Percentiles rank a stretch among this genome's conserved stretches.
phyloP scores from a whole-genome alignment of 805 yeast species.

The Wickerhamiella lipophila region DNA sequence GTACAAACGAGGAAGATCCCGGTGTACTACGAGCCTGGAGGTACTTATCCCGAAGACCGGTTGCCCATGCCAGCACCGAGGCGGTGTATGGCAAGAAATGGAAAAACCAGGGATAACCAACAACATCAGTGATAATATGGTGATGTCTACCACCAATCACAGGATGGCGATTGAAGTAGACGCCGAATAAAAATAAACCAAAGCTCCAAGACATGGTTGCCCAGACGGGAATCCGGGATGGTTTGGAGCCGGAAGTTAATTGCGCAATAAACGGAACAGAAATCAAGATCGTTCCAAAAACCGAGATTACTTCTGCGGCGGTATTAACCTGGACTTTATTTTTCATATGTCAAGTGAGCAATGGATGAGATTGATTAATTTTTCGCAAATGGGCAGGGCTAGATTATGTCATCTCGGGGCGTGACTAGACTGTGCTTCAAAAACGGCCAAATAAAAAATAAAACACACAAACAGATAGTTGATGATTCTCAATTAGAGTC shows the following conservation, averaged over 20 bases:
- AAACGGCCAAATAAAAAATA: too few species aligned
- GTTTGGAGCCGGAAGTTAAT: background rate
- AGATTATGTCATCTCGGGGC: background rate
- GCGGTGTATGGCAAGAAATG: background rate
- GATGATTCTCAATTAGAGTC: too few species aligned
- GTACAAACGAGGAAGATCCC: background rate
- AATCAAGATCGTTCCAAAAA: constrained; percentile 1
- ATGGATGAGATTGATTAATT: background rate
- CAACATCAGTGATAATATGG: constrained; percentile 10
- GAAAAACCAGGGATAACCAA: constrained; percentile 3
- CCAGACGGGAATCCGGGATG: background rate
- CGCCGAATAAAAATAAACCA: constrained; percentile 9
- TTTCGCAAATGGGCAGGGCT: too few species aligned
- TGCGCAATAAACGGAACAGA: background rate
- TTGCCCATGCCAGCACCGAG: background rate
- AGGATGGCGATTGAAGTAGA: constrained; percentile 9
- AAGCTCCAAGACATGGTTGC: background rate
- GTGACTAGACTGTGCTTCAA: too few species aligned
- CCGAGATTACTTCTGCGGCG: constrained; percentile 7
- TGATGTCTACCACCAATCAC: constrained; percentile 6
- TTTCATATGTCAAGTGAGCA: background rate
- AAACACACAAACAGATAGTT: too few species aligned
- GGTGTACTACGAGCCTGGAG: background rate
- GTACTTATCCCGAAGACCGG: background rate
- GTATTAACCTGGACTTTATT: background rate